These are phyloP conservation scores for Dictyostelium brefeldianum DNA, from an alignment of 78 protist genomes.

Conservation along the genomic window DNA sequence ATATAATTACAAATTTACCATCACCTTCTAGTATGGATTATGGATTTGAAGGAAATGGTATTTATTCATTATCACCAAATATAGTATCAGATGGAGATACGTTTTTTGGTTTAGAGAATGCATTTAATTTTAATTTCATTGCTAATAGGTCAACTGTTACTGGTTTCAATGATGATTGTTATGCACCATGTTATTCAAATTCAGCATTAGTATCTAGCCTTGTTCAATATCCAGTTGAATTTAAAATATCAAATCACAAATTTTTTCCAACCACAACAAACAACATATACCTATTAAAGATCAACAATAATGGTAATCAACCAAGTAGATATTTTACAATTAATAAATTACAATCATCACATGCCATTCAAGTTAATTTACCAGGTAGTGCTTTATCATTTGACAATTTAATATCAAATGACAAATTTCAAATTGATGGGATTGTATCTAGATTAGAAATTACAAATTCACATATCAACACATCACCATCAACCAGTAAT, in stretches of 20 bases:
- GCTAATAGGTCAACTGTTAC: neutral
- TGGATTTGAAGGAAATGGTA: neutral
- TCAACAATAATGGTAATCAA: neutral
- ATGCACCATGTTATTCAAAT: neutral
- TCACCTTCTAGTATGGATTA: conserved; percentile 10
- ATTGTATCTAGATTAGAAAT: neutral
- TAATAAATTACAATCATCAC: neutral
- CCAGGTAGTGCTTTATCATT: neutral
- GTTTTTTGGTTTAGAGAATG: neutral
- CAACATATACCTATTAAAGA: neutral
- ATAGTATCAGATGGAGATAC: neutral
- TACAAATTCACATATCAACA: neutral
- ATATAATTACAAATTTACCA: no score
- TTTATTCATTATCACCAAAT: conserved; percentile 5
- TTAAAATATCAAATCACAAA: neutral
- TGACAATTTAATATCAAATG: neutral
- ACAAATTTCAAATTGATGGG: neutral
- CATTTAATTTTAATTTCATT: conserved; percentile 5
- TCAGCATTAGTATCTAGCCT: neutral
- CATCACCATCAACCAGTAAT: neutral
- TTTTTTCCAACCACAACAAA: neutral
- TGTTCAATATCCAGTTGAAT: neutral
- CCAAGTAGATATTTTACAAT: neutral
- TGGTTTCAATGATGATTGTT: conserved; percentile 1
- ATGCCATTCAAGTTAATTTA: neutral